Evolutionary conservation across 1,284 basidiomycete genomes (phyloP).

Genomic region (Ustilago esculenta): DNA sequence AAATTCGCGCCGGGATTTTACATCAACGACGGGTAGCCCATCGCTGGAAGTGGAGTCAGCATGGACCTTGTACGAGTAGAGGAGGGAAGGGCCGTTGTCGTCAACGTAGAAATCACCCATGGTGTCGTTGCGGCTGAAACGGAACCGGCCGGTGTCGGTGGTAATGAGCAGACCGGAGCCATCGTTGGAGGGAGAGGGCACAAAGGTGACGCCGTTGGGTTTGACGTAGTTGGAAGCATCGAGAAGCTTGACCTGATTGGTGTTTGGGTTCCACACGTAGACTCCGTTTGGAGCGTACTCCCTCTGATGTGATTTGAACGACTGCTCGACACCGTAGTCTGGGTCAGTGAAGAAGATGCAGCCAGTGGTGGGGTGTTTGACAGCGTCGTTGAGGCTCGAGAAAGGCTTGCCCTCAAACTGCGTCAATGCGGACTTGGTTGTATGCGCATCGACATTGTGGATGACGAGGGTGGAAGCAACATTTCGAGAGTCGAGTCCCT

Average conservation of each 20-base stretch:
- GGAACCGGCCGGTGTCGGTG: slow-evolving; percentile 44
- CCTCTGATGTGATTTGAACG: slow-evolving; percentile 26
- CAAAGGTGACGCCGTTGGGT: slow-evolving; percentile 51
- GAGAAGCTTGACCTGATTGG: slow-evolving; percentile 29
- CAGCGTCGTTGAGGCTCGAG: slow-evolving; percentile 51
- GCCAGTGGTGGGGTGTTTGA: slow-evolving; percentile 40
- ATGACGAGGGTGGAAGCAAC: slow-evolving; percentile 30
- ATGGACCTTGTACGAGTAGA: slow-evolving; percentile 38
- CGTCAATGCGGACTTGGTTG: slow-evolving; percentile 8
- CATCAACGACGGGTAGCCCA: slow-evolving; percentile 23
- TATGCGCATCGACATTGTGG: slow-evolving; percentile 18
- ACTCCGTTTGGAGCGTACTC: slow-evolving; percentile 49
- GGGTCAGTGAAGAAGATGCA: slow-evolving; percentile 52
- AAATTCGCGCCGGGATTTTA: slow-evolving; percentile 23
- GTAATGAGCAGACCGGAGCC: slow-evolving; percentile 37
- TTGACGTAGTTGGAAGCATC: slow-evolving; percentile 37
- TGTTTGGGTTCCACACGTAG: slow-evolving; percentile 41
- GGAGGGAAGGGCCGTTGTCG: slow-evolving; percentile 18
- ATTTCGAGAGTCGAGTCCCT: slow-evolving; percentile 27
- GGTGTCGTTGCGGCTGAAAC: slow-evolving; percentile 27
- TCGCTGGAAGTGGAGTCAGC: slow-evolving; percentile 19
- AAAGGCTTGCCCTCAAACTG: slow-evolving; percentile 35
- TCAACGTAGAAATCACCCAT: slow-evolving; percentile 45
- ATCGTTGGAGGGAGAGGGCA: slow-evolving; percentile 28
- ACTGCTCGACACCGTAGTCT: slow-evolving; percentile 53